Conservation (phyloP, 805 yeast genomes). For the Spathaspora boniae region DNA sequence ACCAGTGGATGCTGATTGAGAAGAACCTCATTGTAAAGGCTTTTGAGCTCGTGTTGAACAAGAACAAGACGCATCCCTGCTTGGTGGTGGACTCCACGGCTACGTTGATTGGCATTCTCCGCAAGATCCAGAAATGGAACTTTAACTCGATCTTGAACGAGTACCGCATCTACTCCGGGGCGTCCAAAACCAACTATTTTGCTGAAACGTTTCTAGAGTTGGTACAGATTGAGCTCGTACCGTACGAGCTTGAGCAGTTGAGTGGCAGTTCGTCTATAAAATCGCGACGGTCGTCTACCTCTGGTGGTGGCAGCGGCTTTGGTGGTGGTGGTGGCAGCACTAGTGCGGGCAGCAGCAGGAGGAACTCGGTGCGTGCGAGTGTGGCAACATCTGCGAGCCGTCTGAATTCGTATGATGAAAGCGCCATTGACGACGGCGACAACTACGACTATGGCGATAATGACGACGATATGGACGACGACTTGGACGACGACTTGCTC, state of each 20-base stretch:
- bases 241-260: conserved; percentile 35
- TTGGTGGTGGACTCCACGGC: conserved; percentile 77
- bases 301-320: no score
- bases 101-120: conserved; percentile 72
- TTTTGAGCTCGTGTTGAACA: conserved; percentile 62
- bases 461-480: conserved; percentile 39
- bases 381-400: neutral
- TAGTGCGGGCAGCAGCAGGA: conserved; percentile 12
- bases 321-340: no score
- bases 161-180: conserved; percentile 61
- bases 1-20: conserved; percentile 76
- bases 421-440: conserved; percentile 15
- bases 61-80: conserved; percentile 60
- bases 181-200: conserved; percentile 61
- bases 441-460: conserved; percentile 20
- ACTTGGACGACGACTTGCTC: conserved; percentile 41
- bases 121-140: conserved; percentile 87
- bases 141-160: conserved; percentile 81
- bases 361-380: neutral
- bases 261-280: no score
- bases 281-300: no score
- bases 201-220: conserved; percentile 83
- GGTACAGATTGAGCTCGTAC: conserved; percentile 51
- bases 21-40: conserved; percentile 61
- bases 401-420: conserved; percentile 1